phyloP scores from a whole-genome alignment of 345 rosid genomes.

The Erucastrum elatum region DNA sequence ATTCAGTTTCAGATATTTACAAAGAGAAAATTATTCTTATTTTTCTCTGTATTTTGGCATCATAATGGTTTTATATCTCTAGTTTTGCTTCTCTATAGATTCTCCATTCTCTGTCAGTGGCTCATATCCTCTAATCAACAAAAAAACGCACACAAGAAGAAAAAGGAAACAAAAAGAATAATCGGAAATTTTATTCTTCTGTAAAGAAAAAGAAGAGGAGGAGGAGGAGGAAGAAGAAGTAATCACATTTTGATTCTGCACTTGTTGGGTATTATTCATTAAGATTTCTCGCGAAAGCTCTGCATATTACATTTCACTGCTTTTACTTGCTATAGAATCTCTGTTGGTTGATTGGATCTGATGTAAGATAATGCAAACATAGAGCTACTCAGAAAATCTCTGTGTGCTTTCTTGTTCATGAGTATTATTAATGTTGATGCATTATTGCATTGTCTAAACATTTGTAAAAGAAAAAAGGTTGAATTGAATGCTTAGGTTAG shows the following conservation, averaged over 20 bases:
- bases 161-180: not conserved
- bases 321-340: not conserved
- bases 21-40: not conserved
- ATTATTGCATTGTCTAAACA: not conserved
- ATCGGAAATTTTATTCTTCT: not conserved
- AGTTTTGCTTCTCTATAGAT: conserved; percentile 2
- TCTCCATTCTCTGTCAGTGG: conserved; percentile 38
- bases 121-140: conserved; percentile 29
- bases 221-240: not conserved
- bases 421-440: not conserved
- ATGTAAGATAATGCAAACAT: not conserved
- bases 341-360: conserved; percentile 40
- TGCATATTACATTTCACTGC: conserved; percentile 42
- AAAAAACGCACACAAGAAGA: conserved; percentile 20
- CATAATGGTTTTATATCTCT: conserved; percentile 19
- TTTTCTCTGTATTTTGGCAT: not conserved
- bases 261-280: not conserved
- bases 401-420: conserved; percentile 3
- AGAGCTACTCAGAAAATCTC: not conserved
- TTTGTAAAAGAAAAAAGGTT: not conserved
- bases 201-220: not conserved
- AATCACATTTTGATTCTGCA: conserved; percentile 24
- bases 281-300: conserved; percentile 1
- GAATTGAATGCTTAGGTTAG: not conserved
- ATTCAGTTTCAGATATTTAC: not conserved